Evolutionary conservation across 2,329 filamentous ascomycete genomes (phyloP).

Genomic region (Alternaria solani): DNA sequence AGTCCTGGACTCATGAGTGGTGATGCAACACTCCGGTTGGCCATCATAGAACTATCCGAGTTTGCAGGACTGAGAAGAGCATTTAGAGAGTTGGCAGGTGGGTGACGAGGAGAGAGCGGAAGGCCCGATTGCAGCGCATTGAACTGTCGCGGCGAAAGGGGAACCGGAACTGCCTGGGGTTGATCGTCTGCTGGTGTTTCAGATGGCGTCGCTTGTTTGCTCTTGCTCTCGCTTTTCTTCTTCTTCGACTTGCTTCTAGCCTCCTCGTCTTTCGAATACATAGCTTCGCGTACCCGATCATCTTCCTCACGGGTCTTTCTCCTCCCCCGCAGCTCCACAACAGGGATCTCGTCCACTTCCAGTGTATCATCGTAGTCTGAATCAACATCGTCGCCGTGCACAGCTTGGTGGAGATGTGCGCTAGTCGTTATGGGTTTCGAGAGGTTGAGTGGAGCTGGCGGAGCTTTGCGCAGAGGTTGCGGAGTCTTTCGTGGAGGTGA

Average conservation of each 20-base stretch:
- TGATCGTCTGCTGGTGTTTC: slow-evolving; percentile 28
- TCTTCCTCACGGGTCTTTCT: slow-evolving; percentile 89
- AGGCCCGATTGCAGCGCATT: slow-evolving; percentile 43
- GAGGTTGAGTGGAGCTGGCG: slow-evolving; percentile 84
- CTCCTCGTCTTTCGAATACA: slow-evolving; percentile 73
- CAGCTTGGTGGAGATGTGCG: slow-evolving; percentile 55
- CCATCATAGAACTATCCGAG: slow-evolving; percentile 50
- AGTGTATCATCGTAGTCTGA: slow-evolving; percentile 85
- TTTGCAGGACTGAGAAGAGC: slow-evolving; percentile 61
- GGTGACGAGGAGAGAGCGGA: slow-evolving; percentile 50
- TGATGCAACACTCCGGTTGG: slow-evolving; percentile 52
- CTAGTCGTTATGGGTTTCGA: slow-evolving; percentile 56
- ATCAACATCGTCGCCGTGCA: slow-evolving; percentile 69
- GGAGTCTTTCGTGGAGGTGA: slow-evolving; percentile 42
- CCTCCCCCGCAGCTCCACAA: slow-evolving; percentile 69
- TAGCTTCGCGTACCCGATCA: slow-evolving; percentile 76
- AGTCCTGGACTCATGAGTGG: slow-evolving; percentile 69
- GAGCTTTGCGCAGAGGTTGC: slow-evolving; percentile 74
- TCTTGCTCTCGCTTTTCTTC: slow-evolving; percentile 65
- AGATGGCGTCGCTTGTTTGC: slow-evolving; percentile 46
- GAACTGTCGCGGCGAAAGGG: slow-evolving; percentile 43
- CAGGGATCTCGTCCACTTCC: slow-evolving; percentile 70
- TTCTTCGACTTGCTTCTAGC: slow-evolving; percentile 77
- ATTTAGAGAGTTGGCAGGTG: slow-evolving; percentile 49
- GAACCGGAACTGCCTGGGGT: slow-evolving; percentile 26